phyloP scores from a whole-genome alignment of 176 grass and related monocot species.

The maize (Zea mays) region DNA sequence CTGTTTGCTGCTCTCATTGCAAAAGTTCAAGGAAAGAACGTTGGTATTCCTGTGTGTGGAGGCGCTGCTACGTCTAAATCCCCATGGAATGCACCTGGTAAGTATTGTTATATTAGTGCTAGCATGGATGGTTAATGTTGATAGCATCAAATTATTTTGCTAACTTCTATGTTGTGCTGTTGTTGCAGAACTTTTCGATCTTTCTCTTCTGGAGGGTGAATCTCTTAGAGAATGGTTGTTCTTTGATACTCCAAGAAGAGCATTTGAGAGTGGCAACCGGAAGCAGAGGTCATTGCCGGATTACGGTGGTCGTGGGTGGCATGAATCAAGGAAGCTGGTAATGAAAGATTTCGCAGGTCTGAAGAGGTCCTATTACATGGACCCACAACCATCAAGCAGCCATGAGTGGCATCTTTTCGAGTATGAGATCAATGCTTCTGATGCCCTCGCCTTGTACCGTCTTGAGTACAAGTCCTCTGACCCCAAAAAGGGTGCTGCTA shows the following conservation, averaged over 20 bases:
- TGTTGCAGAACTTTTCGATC: constrained; percentile 83
- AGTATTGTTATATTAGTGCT: constrained; percentile 13
- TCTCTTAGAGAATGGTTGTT: constrained; percentile 95
- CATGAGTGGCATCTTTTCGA: constrained; percentile 92
- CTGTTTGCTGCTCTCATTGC: constrained; percentile 81
- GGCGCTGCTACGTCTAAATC: constrained; percentile 91
- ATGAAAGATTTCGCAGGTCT: constrained; percentile 81
- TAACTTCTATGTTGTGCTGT: constrained; percentile 30
- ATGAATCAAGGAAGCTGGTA: constrained; percentile 92
- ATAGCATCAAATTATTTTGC: constrained; percentile 1
- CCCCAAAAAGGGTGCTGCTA: constrained; percentile 62
- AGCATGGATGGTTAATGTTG: neutral
- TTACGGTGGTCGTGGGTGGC: constrained; percentile 87
- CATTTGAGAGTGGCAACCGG: constrained; percentile 85
- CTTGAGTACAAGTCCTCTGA: constrained; percentile 81
- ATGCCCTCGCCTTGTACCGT: constrained; percentile 71
- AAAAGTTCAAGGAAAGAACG: constrained; percentile 78
- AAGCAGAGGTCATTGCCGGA: constrained; percentile 93
- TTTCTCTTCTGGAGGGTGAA: constrained; percentile 81
- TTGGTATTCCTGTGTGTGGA: constrained; percentile 90
- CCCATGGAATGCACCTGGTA: constrained; percentile 95
- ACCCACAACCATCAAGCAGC: constrained; percentile 71
- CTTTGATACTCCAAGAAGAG: constrained; percentile 94
- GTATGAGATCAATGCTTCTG: constrained; percentile 81
- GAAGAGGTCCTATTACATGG: constrained; percentile 97